These are phyloP conservation scores for Mallotus repandus DNA, from an alignment of 441 rosid species.

Conservation along the genomic window DNA sequence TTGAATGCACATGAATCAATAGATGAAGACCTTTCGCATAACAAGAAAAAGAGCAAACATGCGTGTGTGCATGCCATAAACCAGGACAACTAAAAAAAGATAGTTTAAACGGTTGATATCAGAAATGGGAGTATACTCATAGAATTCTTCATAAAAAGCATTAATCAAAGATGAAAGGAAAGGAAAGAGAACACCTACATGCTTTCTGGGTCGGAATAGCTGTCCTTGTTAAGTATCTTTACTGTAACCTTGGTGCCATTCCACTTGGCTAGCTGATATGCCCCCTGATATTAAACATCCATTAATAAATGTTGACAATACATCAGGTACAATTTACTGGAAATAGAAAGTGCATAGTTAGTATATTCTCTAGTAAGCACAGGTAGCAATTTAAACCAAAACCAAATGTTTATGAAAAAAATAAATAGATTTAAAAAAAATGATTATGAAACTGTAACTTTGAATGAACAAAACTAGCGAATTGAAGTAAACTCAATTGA, in stretches of 20 bases:
- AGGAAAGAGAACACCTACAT: conserved; percentile 46
- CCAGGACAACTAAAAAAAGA: background rate
- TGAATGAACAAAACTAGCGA: too few relatives aligned
- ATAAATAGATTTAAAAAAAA: too few relatives aligned
- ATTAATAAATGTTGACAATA: conserved; percentile 10
- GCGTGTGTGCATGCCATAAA: background rate
- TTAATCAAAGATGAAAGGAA: background rate
- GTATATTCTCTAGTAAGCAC: background rate
- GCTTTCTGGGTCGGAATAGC: conserved; percentile 67
- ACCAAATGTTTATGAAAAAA: too few relatives aligned
- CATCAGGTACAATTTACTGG: background rate
- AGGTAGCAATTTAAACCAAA: background rate
- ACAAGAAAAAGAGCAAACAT: background rate
- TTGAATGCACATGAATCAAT: background rate
- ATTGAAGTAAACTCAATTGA: too few relatives aligned
- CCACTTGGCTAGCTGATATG: conserved; percentile 98
- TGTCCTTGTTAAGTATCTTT: conserved; percentile 85
- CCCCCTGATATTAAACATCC: conserved; percentile 57
- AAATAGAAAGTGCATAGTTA: background rate
- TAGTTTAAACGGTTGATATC: background rate
- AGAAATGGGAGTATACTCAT: background rate
- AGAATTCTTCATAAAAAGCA: background rate
- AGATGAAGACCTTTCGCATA: background rate
- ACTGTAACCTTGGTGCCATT: conserved; percentile 94
- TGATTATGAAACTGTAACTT: too few relatives aligned